Evolutionary conservation across 768 basidiomycete genomes (phyloP), one percentile per base, ranked within the genome.

Genomic region (Mycena rebaudengoi): DNA sequence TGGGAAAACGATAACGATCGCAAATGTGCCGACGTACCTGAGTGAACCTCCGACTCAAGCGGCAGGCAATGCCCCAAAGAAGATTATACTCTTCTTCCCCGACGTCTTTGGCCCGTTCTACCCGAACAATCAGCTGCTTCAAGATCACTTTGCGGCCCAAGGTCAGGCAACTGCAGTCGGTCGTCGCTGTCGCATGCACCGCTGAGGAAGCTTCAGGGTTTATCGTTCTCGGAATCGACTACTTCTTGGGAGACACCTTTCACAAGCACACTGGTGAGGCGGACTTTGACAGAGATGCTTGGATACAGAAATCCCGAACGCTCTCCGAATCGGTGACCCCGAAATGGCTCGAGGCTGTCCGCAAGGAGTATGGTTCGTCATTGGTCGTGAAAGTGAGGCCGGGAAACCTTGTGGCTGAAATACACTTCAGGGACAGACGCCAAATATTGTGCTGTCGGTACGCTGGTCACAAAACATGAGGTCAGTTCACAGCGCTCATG

Each of bases 31-130:
- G 0, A 88, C 88, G 0, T 90, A 90, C 67, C 57, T 90, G 35
- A 81, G 86, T 4, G 81, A 85, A 54, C 85, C 86, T 0, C 70
- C 77, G 3, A 62, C 70, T 0, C 33, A 21, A 7, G 33, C 46
- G 43, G 33, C 40, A 30, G 60, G 59, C 18, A 37, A 62, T 54
- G 13, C 40, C 3, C 65, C 67, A 7, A 80, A 79, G 63, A 85
- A 82, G 52, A 76, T 91, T 56, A 72, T 90, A 18, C 71, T 91
- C 21, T 90, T 80, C 77, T 83, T 86, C 62, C 65, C 87, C 0
- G 89, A 90, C 64, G 80, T 90, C 3, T 88, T 78, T 67, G 84
- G 89, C 1, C 84, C 89, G 2, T 82, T 88, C 60, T 88, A 78
- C 68, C 51, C 84, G 63, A 90, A 90, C 71, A 83, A 81, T 48